Evolutionary conservation across 129 eudicot species (phyloP).

Genomic region (Dittrichia graveolens): DNA sequence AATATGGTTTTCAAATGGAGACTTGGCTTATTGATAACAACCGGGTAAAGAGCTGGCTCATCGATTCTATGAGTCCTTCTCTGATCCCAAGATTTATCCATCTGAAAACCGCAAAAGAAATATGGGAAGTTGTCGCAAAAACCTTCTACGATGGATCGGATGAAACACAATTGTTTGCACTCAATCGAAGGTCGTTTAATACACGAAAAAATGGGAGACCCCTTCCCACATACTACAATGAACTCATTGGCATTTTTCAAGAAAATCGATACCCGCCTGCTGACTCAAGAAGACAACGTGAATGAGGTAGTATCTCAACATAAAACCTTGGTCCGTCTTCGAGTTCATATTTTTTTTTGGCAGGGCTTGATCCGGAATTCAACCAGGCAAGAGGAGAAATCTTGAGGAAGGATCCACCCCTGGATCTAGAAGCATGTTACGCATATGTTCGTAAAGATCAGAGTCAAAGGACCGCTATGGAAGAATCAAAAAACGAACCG

Average conservation of each 20-base stretch:
- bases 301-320: conserved; percentile 1
- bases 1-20: conserved; percentile 11
- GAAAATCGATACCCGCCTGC: neutral
- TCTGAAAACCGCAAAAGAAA: conserved; percentile 4
- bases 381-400: conserved; percentile 15
- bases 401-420: conserved; percentile 16
- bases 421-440: conserved; percentile 10
- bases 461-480: conserved; percentile 4
- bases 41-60: conserved; percentile 18
- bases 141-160: conserved; percentile 17
- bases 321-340: neutral
- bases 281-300: neutral
- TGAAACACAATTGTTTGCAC: conserved; percentile 15
- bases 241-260: conserved; percentile 14
- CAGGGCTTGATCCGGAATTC: conserved; percentile 13
- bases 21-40: neutral
- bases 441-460: too few relatives aligned
- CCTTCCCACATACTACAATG: conserved; percentile 16
- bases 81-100: conserved; percentile 16
- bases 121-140: conserved; percentile 20
- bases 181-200: conserved; percentile 13
- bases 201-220: conserved; percentile 17
- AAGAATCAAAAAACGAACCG: conserved; percentile 3
- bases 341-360: conserved; percentile 17
- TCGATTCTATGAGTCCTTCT: too few relatives aligned